These are phyloP conservation scores for Stemphylium vesicarium DNA, from an alignment of 2,329 filamentous ascomycete genomes.

Conservation along the genomic window DNA sequence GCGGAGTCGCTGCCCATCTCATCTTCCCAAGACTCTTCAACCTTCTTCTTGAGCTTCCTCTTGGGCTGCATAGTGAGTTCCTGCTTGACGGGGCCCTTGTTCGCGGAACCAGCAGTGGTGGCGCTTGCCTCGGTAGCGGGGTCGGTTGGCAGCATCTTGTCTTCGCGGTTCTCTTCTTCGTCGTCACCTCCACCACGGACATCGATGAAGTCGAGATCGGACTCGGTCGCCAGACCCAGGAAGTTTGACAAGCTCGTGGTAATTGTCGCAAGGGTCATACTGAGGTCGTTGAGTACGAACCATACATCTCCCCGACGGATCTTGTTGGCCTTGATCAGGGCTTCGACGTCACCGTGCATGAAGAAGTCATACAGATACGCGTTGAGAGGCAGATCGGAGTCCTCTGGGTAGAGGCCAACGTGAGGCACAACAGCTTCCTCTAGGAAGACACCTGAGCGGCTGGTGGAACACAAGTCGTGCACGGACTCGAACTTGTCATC, in stretches of 20 bases:
- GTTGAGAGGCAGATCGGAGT: conserved; percentile 63
- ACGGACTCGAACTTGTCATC: conserved; percentile 69
- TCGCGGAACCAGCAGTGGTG: conserved; percentile 29
- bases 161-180: conserved; percentile 55
- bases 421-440: conserved; percentile 76
- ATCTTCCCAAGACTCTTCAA: conserved; percentile 51
- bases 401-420: conserved; percentile 65
- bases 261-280: conserved; percentile 72
- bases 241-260: conserved; percentile 68
- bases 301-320: conserved; percentile 72
- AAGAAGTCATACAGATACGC: conserved; percentile 78
- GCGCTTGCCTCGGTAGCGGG: conserved; percentile 24
- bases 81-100: conserved; percentile 34
- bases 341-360: conserved; percentile 70
- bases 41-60: conserved; percentile 48
- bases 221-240: conserved; percentile 56
- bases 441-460: conserved; percentile 73
- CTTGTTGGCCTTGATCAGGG: conserved; percentile 68
- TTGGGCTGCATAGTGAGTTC: conserved; percentile 43
- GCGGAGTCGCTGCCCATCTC: conserved; percentile 44
- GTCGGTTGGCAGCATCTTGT: conserved; percentile 42
- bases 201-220: conserved; percentile 59
- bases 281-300: conserved; percentile 74
- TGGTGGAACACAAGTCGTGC: conserved; percentile 69
- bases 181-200: conserved; percentile 60